Evolutionary conservation across 2,329 filamentous ascomycete genomes (phyloP).

Genomic region (Fusarium sp.): DNA sequence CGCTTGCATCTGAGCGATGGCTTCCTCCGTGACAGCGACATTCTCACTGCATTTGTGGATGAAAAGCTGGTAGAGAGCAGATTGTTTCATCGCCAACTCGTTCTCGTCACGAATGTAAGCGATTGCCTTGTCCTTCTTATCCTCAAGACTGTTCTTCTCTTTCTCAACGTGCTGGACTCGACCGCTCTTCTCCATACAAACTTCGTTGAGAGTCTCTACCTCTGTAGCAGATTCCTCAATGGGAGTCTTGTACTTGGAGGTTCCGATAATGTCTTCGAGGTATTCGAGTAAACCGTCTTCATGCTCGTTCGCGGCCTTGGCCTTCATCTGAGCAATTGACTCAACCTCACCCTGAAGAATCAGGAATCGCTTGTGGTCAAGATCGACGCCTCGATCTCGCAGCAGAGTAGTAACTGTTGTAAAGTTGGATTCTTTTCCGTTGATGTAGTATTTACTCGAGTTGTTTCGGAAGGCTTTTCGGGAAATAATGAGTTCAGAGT

Average conservation of each 20-base stretch:
- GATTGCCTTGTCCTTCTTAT: constrained; percentile 96
- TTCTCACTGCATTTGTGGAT: constrained; percentile 92
- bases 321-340: constrained; percentile 99
- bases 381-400: constrained; percentile 89
- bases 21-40: constrained; percentile 88
- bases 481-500: constrained; percentile 90
- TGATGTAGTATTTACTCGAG: constrained; percentile 98
- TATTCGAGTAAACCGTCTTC: constrained; percentile 97
- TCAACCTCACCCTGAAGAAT: constrained; percentile 98
- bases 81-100: constrained; percentile 90
- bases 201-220: constrained; percentile 92
- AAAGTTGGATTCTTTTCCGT: constrained; percentile 90
- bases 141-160: constrained; percentile 91
- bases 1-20: constrained; percentile 90
- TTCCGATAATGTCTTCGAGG: constrained; percentile 98
- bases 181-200: constrained; percentile 94
- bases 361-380: constrained; percentile 98
- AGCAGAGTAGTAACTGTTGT: constrained; percentile 91
- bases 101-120: constrained; percentile 94
- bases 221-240: constrained; percentile 95
- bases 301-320: constrained; percentile 94
- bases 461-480: constrained; percentile 98
- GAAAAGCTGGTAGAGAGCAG: constrained; percentile 92
- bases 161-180: constrained; percentile 98
- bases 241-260: constrained; percentile 96